Evolutionary conservation across 2,329 filamentous ascomycete genomes (phyloP).

Genomic region (Aureobasidium sp.): DNA sequence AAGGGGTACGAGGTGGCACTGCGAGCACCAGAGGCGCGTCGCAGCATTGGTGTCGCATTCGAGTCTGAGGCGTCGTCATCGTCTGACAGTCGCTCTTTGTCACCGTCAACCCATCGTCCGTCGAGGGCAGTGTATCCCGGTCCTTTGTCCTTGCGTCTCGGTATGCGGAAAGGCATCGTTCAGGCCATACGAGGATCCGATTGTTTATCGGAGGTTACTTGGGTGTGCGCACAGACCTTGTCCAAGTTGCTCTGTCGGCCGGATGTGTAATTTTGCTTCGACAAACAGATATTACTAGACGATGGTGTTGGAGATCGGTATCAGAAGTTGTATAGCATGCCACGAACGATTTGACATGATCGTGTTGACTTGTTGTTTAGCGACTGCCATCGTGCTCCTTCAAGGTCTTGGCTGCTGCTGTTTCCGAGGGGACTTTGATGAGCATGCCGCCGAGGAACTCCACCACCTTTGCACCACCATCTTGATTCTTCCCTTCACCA

Average conservation of each 20-base stretch:
- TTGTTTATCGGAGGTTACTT: neutral
- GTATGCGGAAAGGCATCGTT: slow-evolving; percentile 10
- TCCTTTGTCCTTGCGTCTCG: slow-evolving; percentile 5
- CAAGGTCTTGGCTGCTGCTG: slow-evolving; percentile 9
- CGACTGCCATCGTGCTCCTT: neutral
- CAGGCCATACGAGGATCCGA: neutral
- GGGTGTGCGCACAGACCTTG: neutral
- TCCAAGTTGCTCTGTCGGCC: neutral
- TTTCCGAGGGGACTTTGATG: slow-evolving; percentile 2
- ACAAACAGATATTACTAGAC: no score
- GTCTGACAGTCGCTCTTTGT: slow-evolving; percentile 12
- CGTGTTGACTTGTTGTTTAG: neutral
- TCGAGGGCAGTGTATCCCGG: slow-evolving; percentile 12
- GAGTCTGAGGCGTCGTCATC: slow-evolving; percentile 16
- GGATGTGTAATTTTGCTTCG: neutral
- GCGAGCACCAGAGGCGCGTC: slow-evolving; percentile 16
- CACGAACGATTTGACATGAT: neutral
- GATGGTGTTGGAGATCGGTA: neutral
- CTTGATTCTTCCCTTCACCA: neutral
- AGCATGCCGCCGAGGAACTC: neutral
- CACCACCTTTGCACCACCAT: neutral
- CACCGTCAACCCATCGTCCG: slow-evolving; percentile 11
- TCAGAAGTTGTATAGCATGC: neutral
- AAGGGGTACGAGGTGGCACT: slow-evolving; percentile 26
- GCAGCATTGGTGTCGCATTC: slow-evolving; percentile 24